These are phyloP conservation scores for Lichtheimia hyalospora DNA, from an alignment of 371 early-diverging fungal genomes.

Conservation along the genomic window DNA sequence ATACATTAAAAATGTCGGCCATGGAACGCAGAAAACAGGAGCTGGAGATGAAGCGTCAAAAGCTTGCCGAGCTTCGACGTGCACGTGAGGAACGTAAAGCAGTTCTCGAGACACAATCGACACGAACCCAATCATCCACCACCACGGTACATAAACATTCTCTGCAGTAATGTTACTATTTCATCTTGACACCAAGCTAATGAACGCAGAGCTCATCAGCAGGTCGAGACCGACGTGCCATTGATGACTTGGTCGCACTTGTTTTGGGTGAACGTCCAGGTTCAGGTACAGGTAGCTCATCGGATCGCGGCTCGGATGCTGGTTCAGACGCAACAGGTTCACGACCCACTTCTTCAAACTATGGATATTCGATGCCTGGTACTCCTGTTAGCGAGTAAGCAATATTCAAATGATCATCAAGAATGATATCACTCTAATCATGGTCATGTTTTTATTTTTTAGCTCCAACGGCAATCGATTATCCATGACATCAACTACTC, in stretches of 20 bases:
- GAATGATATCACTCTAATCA: background rate
- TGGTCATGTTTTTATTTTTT: background rate
- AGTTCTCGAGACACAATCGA: conserved; percentile 54
- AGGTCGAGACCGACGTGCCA: conserved; percentile 54
- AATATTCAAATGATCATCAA: too few relatives aligned
- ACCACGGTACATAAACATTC: conserved; percentile 16
- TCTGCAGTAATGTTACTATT: background rate
- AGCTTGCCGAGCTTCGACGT: conserved; percentile 86
- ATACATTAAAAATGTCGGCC: too few relatives aligned
- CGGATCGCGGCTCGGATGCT: conserved; percentile 53
- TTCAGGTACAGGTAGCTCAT: conserved; percentile 41
- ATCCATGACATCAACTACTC: conserved; percentile 15
- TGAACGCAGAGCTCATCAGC: background rate
- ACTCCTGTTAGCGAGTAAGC: conserved; percentile 49
- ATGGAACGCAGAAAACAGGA: conserved; percentile 79
- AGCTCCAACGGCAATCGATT: conserved; percentile 26
- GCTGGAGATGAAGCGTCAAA: conserved; percentile 87
- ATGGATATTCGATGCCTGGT: conserved; percentile 42
- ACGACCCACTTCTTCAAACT: conserved; percentile 42
- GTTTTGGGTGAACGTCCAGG: conserved; percentile 80
- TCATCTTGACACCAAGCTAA: background rate
- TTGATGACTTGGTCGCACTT: conserved; percentile 81
- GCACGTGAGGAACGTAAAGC: conserved; percentile 80
- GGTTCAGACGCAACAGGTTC: conserved; percentile 52
- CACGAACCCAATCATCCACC: conserved; percentile 31